phyloP scores from a whole-genome alignment of 2,329 filamentous ascomycete species.

The Diaporthe sp. region DNA sequence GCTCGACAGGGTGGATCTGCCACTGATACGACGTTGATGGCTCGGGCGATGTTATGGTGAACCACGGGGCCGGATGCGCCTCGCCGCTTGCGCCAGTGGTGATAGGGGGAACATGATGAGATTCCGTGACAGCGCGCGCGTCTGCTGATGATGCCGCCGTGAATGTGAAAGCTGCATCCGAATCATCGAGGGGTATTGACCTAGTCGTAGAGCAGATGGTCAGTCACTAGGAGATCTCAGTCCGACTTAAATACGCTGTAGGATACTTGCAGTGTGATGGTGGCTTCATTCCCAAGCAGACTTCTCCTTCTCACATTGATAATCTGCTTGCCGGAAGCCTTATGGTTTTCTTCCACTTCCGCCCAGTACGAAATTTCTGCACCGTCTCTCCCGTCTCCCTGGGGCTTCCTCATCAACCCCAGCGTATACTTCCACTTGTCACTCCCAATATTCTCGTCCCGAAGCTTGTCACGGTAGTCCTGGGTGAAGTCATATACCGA shows the following conservation, averaged over 20 bases:
- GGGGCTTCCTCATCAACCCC: not conserved
- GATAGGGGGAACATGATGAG: not conserved
- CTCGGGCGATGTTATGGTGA: not conserved
- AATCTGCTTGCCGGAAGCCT: not conserved
- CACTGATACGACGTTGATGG: not conserved
- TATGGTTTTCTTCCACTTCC: not conserved
- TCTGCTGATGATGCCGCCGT: not conserved
- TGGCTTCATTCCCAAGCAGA: too few species aligned
- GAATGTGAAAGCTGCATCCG: not conserved
- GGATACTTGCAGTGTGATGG: not conserved
- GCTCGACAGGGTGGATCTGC: conserved; percentile 14
- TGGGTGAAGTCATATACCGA: not conserved
- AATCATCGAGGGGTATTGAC: not conserved
- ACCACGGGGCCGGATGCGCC: not conserved
- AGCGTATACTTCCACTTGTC: not conserved
- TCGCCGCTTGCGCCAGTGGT: not conserved
- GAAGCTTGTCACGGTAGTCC: not conserved
- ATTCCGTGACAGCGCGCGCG: not conserved
- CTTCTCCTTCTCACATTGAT: not conserved
- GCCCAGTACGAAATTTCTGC: not conserved
- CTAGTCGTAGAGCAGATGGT: not conserved
- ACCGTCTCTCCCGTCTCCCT: not conserved
- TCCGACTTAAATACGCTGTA: too few species aligned
- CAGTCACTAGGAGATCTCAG: not conserved
- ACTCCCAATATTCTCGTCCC: conserved; percentile 13